These are phyloP conservation scores for Aspergillaceae sp. DNA, from an alignment of 2,329 filamentous ascomycete genomes.

Conservation along the genomic window DNA sequence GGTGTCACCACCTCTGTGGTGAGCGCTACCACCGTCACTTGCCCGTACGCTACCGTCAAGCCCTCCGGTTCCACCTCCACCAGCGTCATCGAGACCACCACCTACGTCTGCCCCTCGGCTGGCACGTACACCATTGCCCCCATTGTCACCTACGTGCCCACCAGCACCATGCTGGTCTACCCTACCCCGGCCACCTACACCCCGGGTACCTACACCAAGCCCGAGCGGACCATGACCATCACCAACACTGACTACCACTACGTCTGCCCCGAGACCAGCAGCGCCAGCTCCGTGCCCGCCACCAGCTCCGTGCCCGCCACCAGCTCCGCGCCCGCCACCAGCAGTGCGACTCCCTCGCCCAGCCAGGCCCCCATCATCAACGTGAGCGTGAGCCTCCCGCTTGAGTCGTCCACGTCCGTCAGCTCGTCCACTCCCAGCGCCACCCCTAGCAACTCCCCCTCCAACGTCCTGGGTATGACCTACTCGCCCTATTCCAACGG, in stretches of 20 bases:
- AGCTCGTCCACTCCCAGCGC: constrained; percentile 15
- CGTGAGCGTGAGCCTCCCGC: constrained; percentile 4
- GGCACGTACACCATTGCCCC: constrained; percentile 70
- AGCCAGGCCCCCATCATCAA: constrained; percentile 12
- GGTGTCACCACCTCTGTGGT: constrained; percentile 64
- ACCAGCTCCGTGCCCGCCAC: constrained; percentile 7
- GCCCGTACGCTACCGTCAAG: constrained; percentile 59
- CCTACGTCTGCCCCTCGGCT: constrained; percentile 62
- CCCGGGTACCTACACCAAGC: constrained; percentile 65
- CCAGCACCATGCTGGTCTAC: constrained; percentile 49
- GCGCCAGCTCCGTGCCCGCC: constrained; percentile 19
- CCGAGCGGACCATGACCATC: constrained; percentile 58
- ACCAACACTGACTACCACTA: constrained; percentile 60
- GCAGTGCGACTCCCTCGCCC: constrained; percentile 4
- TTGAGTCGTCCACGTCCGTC: constrained; percentile 15
- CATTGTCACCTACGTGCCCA: constrained; percentile 52
- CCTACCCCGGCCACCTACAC: constrained; percentile 56
- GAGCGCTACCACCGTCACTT: constrained; percentile 58
- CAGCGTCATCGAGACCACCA: constrained; percentile 60
- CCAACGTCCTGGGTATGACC: constrained; percentile 60
- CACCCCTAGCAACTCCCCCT: constrained; percentile 9
- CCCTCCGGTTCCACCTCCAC: constrained; percentile 52
- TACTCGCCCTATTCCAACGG: constrained; percentile 64
- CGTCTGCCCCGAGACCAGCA: constrained; percentile 57
- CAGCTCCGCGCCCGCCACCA: constrained; percentile 17